These are phyloP conservation scores for Capillidium heterosporum DNA, from an alignment of 371 early-diverging fungal genomes.

Conservation along the genomic window DNA sequence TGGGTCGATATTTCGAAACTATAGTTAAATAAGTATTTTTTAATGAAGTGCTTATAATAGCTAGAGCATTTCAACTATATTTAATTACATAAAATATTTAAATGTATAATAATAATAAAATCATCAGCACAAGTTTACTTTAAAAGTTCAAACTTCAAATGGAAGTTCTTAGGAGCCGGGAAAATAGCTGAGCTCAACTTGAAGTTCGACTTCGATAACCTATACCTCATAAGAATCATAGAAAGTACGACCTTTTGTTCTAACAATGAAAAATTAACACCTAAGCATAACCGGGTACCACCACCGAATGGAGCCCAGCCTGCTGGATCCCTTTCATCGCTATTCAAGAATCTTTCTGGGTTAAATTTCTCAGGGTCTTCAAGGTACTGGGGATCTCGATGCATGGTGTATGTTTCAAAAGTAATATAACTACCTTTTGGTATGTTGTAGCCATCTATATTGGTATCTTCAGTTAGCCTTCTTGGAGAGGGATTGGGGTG, in stretches of 20 bases:
- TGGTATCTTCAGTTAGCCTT: neutral
- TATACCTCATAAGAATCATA: constrained; percentile 19
- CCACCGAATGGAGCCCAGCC: constrained; percentile 3
- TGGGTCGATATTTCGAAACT: too few species aligned
- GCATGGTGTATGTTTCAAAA: neutral
- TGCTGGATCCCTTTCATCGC: neutral
- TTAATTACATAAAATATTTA: too few species aligned
- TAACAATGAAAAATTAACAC: constrained; percentile 29
- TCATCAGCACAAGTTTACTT: too few species aligned
- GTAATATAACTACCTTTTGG: neutral
- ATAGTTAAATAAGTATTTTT: too few species aligned
- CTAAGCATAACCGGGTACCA: constrained; percentile 18
- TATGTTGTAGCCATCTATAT: neutral
- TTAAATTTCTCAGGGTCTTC: neutral
- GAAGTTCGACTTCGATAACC: too few species aligned
- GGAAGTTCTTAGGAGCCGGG: too few species aligned
- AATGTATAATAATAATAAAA: too few species aligned
- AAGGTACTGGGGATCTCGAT: neutral
- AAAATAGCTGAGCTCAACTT: too few species aligned
- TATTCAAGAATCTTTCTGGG: constrained; percentile 1
- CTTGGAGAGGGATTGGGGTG: neutral
- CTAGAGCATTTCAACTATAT: too few species aligned
- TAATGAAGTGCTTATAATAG: too few species aligned
- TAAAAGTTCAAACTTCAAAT: too few species aligned
- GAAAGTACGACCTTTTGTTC: constrained; percentile 28